These are phyloP conservation scores for Arthrobotrys megalospora DNA, from an alignment of 2,329 filamentous ascomycete species.

Conservation along the genomic window DNA sequence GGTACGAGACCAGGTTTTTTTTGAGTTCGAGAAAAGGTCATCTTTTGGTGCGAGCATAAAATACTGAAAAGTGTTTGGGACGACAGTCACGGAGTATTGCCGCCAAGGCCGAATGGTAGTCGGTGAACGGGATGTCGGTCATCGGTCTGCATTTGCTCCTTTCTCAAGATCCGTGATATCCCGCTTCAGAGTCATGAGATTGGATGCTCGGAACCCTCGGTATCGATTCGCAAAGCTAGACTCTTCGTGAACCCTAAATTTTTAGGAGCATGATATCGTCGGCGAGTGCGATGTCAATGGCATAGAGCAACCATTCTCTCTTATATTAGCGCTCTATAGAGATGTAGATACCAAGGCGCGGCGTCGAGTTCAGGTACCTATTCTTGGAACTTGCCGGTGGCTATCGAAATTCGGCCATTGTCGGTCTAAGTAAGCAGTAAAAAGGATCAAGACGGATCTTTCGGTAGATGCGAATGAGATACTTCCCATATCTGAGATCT, in stretches of 20 bases:
- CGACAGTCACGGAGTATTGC: neutral
- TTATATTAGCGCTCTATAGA: constrained; percentile 7
- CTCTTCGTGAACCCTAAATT: constrained; percentile 31
- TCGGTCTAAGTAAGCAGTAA: constrained; percentile 42
- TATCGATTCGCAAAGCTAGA: constrained; percentile 15
- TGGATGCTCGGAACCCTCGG: constrained; percentile 29
- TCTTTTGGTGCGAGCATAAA: neutral
- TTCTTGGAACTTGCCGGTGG: constrained; percentile 40
- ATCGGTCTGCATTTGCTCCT: constrained; percentile 26
- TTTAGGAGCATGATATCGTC: constrained; percentile 6
- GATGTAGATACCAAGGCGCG: constrained; percentile 1
- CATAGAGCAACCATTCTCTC: neutral
- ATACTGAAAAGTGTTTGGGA: neutral
- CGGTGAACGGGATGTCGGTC: constrained; percentile 25
- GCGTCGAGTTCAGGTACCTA: constrained; percentile 34
- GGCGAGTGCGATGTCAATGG: constrained; percentile 41
- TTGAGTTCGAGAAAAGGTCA: neutral
- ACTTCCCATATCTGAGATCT: neutral
- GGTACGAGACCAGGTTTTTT: no score
- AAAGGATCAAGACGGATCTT: constrained; percentile 51
- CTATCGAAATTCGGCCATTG: constrained; percentile 30
- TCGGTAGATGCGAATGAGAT: constrained; percentile 55
- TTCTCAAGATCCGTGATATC: constrained; percentile 15
- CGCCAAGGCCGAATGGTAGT: constrained; percentile 1
- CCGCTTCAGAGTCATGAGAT: constrained; percentile 40